These are phyloP conservation scores for Omphalea diandra DNA, from an alignment of 441 rosid genomes.

Conservation along the genomic window DNA sequence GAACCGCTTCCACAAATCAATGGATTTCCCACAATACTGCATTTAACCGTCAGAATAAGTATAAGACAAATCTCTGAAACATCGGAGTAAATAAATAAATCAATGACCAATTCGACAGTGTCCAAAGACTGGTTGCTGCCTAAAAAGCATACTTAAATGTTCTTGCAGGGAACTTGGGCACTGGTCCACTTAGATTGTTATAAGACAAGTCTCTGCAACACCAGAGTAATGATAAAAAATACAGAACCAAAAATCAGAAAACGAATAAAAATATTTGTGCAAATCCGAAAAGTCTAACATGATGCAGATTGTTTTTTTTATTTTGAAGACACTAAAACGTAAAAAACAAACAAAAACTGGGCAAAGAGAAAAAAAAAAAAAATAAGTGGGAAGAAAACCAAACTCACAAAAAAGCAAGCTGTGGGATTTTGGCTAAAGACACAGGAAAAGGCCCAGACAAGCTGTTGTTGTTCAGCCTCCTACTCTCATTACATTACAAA, in stretches of 20 bases:
- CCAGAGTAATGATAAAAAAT: constrained; percentile 15
- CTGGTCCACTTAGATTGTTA: constrained; percentile 82
- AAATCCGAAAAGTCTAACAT: constrained; percentile 11
- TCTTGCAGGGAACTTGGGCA: constrained; percentile 65
- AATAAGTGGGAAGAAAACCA: constrained; percentile 25
- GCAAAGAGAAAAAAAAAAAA: neutral
- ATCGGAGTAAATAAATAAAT: neutral
- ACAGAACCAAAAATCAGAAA: constrained; percentile 6
- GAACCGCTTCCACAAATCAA: constrained; percentile 62
- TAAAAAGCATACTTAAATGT: constrained; percentile 62
- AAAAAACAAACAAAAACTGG: constrained; percentile 7
- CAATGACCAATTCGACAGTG: constrained; percentile 7
- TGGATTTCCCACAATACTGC: constrained; percentile 76
- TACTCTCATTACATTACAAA: constrained; percentile 50
- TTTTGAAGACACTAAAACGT: constrained; percentile 22
- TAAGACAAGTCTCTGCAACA: constrained; percentile 80
- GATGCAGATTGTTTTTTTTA: constrained; percentile 8
- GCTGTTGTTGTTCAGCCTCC: constrained; percentile 96
- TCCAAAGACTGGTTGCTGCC: constrained; percentile 12
- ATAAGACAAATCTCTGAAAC: no score
- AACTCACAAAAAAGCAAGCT: constrained; percentile 86
- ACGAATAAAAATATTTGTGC: neutral
- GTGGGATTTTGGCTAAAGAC: constrained; percentile 65
- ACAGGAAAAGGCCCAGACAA: constrained; percentile 80
- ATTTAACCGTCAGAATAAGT: constrained; percentile 22